These are phyloP conservation scores for Lophiostoma macrostomum DNA, from an alignment of 495 filamentous ascomycete species.

Conservation along the genomic window DNA sequence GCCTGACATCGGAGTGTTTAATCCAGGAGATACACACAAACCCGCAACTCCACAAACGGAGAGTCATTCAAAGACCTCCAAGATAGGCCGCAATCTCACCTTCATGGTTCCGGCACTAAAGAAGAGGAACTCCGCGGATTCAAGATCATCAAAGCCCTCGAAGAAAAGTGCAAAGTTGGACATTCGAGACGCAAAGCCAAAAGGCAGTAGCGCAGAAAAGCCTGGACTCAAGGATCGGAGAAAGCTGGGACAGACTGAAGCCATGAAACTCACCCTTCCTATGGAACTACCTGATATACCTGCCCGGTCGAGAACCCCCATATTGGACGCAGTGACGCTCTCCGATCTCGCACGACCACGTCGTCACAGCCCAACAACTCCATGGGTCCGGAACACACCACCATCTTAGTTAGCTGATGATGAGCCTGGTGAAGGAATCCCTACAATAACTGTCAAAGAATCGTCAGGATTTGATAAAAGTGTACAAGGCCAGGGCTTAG, in stretches of 20 bases:
- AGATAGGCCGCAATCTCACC: neutral
- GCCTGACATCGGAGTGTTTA: no score
- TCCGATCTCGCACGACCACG: constrained; percentile 1
- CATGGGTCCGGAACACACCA: constrained; percentile 1
- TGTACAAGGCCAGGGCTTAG: neutral
- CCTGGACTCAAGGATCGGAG: constrained; percentile 21
- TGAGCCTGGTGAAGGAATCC: no score
- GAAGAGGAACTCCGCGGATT: neutral
- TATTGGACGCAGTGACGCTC: neutral
- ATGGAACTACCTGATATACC: constrained; percentile 10
- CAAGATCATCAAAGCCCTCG: neutral
- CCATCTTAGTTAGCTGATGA: neutral
- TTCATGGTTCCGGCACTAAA: neutral
- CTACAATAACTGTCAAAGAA: neutral
- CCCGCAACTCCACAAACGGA: neutral
- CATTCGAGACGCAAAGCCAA: neutral
- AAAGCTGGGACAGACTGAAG: constrained; percentile 12
- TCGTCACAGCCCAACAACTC: constrained; percentile 25
- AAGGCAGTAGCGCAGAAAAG: neutral
- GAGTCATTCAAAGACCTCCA: neutral
- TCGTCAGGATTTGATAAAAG: neutral
- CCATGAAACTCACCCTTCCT: constrained; percentile 24
- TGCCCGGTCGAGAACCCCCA: constrained; percentile 9
- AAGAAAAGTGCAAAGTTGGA: neutral
- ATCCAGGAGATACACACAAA: neutral